These are phyloP conservation scores for Euphorbia schlechtendalii DNA, from an alignment of 441 rosid genomes.

Conservation along the genomic window DNA sequence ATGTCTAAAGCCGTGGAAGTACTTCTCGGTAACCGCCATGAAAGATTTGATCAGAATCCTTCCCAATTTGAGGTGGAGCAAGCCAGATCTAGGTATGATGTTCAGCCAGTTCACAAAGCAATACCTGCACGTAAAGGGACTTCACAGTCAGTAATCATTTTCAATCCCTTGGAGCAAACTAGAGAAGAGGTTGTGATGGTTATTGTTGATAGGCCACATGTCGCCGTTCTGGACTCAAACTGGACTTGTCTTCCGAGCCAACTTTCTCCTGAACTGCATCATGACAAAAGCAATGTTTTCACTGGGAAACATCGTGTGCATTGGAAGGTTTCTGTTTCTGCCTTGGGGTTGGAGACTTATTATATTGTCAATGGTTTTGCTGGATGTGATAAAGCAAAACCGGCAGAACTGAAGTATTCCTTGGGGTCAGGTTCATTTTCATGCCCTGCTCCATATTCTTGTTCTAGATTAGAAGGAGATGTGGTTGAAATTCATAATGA, in stretches of 20 bases:
- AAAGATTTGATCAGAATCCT: slow-evolving; percentile 66
- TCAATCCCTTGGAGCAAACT: slow-evolving; percentile 84
- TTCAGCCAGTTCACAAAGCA: slow-evolving; percentile 64
- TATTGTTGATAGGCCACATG: slow-evolving; percentile 60
- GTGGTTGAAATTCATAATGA: slow-evolving; percentile 54
- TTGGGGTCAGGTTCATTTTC: slow-evolving; percentile 42
- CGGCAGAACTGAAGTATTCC: slow-evolving; percentile 48
- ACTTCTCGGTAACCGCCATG: slow-evolving; percentile 73
- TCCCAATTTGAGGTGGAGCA: slow-evolving; percentile 78
- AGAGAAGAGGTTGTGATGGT: slow-evolving; percentile 82
- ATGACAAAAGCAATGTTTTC: slow-evolving; percentile 56
- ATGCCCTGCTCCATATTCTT: slow-evolving; percentile 71
- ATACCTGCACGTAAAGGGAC: slow-evolving; percentile 66
- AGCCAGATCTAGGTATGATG: slow-evolving; percentile 77
- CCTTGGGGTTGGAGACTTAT: slow-evolving; percentile 83
- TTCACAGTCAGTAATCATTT: slow-evolving; percentile 64
- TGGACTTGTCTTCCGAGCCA: slow-evolving; percentile 93
- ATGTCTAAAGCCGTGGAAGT: slow-evolving; percentile 93
- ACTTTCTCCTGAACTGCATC: slow-evolving; percentile 86
- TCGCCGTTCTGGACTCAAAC: slow-evolving; percentile 73
- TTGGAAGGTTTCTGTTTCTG: slow-evolving; percentile 90
- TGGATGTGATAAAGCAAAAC: slow-evolving; percentile 80
- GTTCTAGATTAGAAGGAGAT: slow-evolving; percentile 53
- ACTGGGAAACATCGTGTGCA: slow-evolving; percentile 82
- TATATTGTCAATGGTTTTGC: slow-evolving; percentile 68